phyloP scores from a whole-genome alignment of 1,284 basidiomycete species.

The Ustilago shanxiensis region DNA sequence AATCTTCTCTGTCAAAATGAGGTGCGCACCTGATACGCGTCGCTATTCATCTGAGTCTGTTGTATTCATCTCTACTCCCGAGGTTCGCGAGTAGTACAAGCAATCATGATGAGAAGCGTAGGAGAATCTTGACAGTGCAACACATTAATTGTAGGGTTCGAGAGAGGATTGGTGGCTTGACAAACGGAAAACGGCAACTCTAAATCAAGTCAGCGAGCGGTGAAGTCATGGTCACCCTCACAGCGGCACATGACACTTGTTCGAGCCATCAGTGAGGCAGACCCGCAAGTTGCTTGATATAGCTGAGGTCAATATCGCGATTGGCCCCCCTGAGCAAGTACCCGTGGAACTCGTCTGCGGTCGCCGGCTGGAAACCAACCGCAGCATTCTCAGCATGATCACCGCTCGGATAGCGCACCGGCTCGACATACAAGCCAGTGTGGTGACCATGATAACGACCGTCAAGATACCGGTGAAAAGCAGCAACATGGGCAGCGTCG shows the following conservation, averaged over 20 bases:
- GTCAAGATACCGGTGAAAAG: constrained; percentile 25
- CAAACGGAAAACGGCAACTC: too few species aligned
- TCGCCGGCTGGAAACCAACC: constrained; percentile 1
- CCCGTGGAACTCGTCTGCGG: neutral
- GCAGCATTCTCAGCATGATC: neutral
- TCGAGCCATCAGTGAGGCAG: neutral
- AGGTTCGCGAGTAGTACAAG: too few species aligned
- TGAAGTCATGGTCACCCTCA: too few species aligned
- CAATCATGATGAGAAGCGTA: too few species aligned
- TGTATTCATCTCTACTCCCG: too few species aligned
- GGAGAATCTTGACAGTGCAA: too few species aligned
- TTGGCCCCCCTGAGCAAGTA: constrained; percentile 9
- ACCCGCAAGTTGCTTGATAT: constrained; percentile 22
- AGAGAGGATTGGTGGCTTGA: too few species aligned
- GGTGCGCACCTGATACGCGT: neutral
- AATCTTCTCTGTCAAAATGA: too few species aligned
- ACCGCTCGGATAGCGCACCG: neutral
- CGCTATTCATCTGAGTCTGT: too few species aligned
- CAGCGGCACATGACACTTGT: too few species aligned
- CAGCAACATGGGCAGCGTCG: constrained; percentile 39
- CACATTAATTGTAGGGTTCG: too few species aligned
- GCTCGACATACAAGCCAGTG: neutral
- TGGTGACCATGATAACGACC: neutral
- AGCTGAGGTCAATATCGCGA: neutral
- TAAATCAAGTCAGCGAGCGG: too few species aligned